Evolutionary conservation across 441 rosid genomes (phyloP), one percentile per base, ranked within the genome.

Genomic region (Biscutella auriculata): DNA sequence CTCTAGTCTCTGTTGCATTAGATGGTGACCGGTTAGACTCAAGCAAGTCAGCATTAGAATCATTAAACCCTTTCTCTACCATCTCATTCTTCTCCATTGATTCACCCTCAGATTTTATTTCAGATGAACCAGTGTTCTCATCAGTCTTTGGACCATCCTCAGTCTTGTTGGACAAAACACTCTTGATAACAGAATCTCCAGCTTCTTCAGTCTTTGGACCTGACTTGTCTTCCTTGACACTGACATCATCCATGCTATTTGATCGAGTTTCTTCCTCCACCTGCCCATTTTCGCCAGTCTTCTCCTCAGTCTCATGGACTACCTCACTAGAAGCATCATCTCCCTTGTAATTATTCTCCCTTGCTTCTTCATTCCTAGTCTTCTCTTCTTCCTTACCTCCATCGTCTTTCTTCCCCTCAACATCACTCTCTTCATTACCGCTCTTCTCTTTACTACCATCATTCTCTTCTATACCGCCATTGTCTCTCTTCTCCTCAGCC

Each of bases 301-400:
- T 57, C 42, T 45, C 65, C 17, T 53, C 62, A 0, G 79, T 65
- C 62, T 87, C 79, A 36, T 80, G 88, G 53, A 67, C 84, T 15
- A 85, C 95, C 64, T 84, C 91, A 26, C 96, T 85, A 32, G 91
- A 88, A 62, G 96, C 95, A 84, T 82, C 92, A 72, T 84, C 91
- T 52, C 91, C 95, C 30, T 84, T 81, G 78, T 92, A 88, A 56
- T 84, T 78, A 43, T 73, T 80, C 73, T 82, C 98, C 63, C 96
- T 84, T 19, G 85, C 84, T 72, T 77, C 84, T 60, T 79, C 87
- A 64, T 44, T 70, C 37, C 44, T 75, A 39, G 43, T 36, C 55
- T 59, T 58, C 60, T 57, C 40, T 9, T 19, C 63, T 32, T 26
- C 47, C 0, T 28, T 11, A 7, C 15, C 27, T 13, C 25, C 17